A percentile compares a stretch with the other conserved stretches of the same genome.
These are phyloP conservation scores for Isabelozyma pseudorhagii DNA, from an alignment of 805 yeast species.

Conservation along the genomic window DNA sequence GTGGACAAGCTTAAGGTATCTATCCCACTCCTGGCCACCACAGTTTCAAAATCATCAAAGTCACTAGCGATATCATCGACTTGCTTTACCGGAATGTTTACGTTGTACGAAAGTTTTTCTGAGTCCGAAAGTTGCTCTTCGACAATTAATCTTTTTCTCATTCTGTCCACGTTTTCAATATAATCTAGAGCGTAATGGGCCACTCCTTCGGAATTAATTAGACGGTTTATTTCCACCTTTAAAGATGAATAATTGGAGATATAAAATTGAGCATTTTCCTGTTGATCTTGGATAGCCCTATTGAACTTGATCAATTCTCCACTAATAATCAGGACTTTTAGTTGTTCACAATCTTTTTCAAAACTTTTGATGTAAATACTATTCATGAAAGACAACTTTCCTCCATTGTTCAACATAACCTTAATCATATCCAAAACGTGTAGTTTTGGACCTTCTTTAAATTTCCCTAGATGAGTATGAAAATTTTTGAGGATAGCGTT, in stretches of 20 bases:
- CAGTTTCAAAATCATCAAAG: slow-evolving; percentile 16
- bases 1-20: slow-evolving; percentile 23
- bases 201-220: slow-evolving; percentile 18
- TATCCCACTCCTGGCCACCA: slow-evolving; percentile 17
- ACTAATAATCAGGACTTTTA: slow-evolving; percentile 31
- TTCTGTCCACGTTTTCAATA: slow-evolving; percentile 67
- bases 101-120: slow-evolving; percentile 40
- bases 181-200: slow-evolving; percentile 54
- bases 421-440: slow-evolving; percentile 28
- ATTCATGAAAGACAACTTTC: slow-evolving; percentile 27
- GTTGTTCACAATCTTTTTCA: slow-evolving; percentile 32
- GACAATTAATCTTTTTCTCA: slow-evolving; percentile 58
- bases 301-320: slow-evolving; percentile 48
- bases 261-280: slow-evolving; percentile 54
- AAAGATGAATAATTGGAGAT: slow-evolving; percentile 46
- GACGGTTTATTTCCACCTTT: slow-evolving; percentile 40
- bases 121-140: slow-evolving; percentile 47
- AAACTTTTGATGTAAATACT: slow-evolving; percentile 31
- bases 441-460: slow-evolving; percentile 12
- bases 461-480: slow-evolving; percentile 17
- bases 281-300: slow-evolving; percentile 61
- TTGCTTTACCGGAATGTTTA: slow-evolving; percentile 35
- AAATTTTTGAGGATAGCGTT: slow-evolving; percentile 23
- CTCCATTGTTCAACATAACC: slow-evolving; percentile 34
- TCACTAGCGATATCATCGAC: slow-evolving; percentile 8